Base-by-base conservation (phyloP, 176 grass and related monocot genomes). In the Eleusine indica region DNA sequence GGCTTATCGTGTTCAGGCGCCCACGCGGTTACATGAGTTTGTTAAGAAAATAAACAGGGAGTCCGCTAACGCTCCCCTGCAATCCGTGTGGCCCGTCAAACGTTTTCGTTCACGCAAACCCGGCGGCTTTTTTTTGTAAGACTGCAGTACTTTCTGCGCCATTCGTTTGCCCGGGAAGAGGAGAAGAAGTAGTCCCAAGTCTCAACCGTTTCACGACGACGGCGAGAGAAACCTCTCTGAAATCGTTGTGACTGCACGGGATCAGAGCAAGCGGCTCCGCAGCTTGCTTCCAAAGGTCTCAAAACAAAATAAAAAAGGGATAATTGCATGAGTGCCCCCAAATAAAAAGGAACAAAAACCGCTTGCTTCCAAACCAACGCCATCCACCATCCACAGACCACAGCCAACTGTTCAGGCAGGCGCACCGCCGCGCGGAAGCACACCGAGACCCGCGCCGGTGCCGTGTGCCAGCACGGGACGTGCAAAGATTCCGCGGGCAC, bases 401-500 rank as follows among this genome's bases (percentile, higher is more conserved):
- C 32, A 3, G 16, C 38, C 44, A 22, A 15, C 43, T 9, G 43
- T n/a, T 28, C 68, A 10, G 30, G 5, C 52, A 10, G 30, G 9
- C 52, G 32, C 66, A 40, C 61, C 21, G 29, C 39, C 21, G 21
- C 58, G 5, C 54, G 54, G 54, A 21, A 21, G 18, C 6, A 15
- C 53, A 6, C 25, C 25, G 18, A 58, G 18, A 3, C 17, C 54
- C 7, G 18, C 7, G 18, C 82, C 56, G 81, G 68, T 66, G 61
- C 47, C 57, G 49, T 58, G 15, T 44, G 28, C 52, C 69, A 58
- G 32, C 64, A 75, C 19, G 79, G 48, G 21, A 37, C 77, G 61
- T 62, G 79, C 79, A 51, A 77, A 88, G 84, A 83, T 84, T 87
- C 80, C 80, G 37, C 64, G 51, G 56, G 49, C 87, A 74, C 49